A percentile compares a stretch with the other conserved stretches of the same genome.
Conservation (phyloP, 2,329 filamentous ascomycete species). For the Colletotrichum cuscutae region DNA sequence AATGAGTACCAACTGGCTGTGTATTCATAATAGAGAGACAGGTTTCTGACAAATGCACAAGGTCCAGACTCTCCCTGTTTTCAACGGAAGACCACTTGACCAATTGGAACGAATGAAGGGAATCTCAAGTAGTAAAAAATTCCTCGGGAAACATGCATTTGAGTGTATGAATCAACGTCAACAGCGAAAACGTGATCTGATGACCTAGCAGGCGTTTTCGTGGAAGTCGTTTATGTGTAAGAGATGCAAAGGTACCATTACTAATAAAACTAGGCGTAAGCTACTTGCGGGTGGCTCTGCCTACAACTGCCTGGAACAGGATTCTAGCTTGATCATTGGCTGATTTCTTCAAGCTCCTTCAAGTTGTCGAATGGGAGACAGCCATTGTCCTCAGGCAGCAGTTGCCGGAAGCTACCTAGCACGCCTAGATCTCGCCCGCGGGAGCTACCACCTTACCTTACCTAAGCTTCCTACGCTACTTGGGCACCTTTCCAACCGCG, state of each 20-base stretch:
- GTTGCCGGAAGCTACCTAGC: background rate
- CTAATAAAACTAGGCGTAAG: background rate
- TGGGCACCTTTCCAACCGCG: background rate
- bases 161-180: background rate
- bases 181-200: background rate
- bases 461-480: background rate
- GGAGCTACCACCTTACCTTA: constrained; percentile 1
- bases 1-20: background rate
- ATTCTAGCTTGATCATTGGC: constrained; percentile 7
- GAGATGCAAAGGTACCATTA: background rate
- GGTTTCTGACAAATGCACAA: background rate
- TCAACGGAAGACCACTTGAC: background rate
- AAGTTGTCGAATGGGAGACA: constrained; percentile 10
- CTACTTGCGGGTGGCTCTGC: constrained; percentile 1
- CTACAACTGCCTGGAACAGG: constrained; percentile 6
- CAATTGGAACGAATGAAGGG: background rate
- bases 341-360: background rate
- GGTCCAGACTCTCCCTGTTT: background rate
- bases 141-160: background rate
- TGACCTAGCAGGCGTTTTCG: background rate
- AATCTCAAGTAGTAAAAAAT: background rate
- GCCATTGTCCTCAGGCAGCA: constrained; percentile 19
- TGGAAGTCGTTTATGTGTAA: background rate
- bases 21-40: background rate
- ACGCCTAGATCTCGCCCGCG: background rate